phyloP scores from a whole-genome alignment of 2,329 filamentous ascomycete species.

The Blastomyces percursus region DNA sequence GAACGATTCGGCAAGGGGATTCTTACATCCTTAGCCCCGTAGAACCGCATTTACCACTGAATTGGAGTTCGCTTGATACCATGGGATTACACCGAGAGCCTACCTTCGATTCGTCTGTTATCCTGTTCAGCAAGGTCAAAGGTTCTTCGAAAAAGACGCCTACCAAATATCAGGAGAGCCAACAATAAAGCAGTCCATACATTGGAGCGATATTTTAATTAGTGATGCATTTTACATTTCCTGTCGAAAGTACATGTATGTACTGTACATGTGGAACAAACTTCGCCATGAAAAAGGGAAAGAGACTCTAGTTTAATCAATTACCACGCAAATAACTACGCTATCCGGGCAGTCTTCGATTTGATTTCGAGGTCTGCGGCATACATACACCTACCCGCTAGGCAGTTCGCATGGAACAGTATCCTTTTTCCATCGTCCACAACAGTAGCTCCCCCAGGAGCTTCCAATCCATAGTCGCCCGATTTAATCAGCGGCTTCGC shows the following conservation, averaged over 20 bases:
- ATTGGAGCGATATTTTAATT: not conserved
- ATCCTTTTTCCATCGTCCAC: slow-evolving; percentile 20
- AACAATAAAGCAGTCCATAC: not conserved
- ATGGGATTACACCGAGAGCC: not conserved
- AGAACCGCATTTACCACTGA: not conserved
- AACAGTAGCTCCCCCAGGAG: slow-evolving; percentile 22
- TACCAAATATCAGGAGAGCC: not conserved
- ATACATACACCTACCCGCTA: slow-evolving; percentile 14
- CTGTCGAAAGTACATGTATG: not conserved
- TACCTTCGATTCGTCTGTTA: not conserved
- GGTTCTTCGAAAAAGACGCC: too few relatives aligned
- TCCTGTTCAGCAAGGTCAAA: too few relatives aligned
- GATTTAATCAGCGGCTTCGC: slow-evolving; percentile 26
- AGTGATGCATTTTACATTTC: not conserved
- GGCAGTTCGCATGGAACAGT: slow-evolving; percentile 24
- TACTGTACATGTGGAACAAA: too few relatives aligned
- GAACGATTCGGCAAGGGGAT: too few relatives aligned
- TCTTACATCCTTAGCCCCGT: not conserved
- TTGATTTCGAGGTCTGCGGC: not conserved
- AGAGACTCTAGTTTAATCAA: not conserved
- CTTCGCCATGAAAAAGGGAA: not conserved
- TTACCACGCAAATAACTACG: not conserved
- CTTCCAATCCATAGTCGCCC: slow-evolving; percentile 19
- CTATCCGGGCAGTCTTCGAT: not conserved
- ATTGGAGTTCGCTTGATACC: not conserved